A percentile compares a stretch with the other conserved stretches of the same genome.
Conservation (phyloP, 192 early-diverging fungal genomes). For the Dissophora ornata region DNA sequence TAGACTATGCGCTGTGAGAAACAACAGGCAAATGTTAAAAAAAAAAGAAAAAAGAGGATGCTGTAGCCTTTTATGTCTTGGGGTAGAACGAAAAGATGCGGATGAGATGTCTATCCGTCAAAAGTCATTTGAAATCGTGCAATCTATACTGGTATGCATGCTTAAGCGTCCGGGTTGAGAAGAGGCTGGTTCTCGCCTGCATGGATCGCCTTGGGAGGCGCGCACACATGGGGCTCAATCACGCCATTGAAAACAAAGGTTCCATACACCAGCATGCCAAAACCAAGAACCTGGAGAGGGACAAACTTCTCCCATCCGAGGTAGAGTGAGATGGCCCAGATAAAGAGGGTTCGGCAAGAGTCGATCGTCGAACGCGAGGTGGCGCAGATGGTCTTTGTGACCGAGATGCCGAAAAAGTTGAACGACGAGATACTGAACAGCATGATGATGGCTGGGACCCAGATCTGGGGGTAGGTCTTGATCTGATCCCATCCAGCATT, state of each 20-base stretch:
- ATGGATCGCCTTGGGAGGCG: conserved; percentile 29
- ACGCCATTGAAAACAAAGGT: conserved; percentile 95
- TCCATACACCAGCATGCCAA: conserved; percentile 76
- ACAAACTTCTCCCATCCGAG: conserved; percentile 96
- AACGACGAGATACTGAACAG: conserved; percentile 94
- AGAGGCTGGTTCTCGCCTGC: conserved; percentile 40
- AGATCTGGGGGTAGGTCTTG: conserved; percentile 67
- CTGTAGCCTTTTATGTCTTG: too few species aligned
- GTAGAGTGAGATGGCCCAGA: conserved; percentile 91
- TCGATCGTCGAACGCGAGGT: conserved; percentile 96
- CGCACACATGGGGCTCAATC: conserved; percentile 68
- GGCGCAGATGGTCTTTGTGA: conserved; percentile 87
- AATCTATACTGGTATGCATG: too few species aligned
- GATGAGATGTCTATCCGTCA: too few species aligned
- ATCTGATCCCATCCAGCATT: conserved; percentile 79
- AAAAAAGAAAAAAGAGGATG: too few species aligned
- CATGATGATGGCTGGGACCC: conserved; percentile 82
- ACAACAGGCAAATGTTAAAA: too few species aligned
- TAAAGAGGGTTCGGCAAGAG: conserved; percentile 94
- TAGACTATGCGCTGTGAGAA: too few species aligned
- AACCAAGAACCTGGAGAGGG: conserved; percentile 90
- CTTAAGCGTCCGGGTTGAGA: conserved; percentile 19
- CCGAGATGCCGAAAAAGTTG: conserved; percentile 95
- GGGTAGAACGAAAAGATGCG: too few species aligned
- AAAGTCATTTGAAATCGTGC: too few species aligned